phyloP scores from a whole-genome alignment of 148 eudicot genomes.

The Pouteria glomerata region DNA sequence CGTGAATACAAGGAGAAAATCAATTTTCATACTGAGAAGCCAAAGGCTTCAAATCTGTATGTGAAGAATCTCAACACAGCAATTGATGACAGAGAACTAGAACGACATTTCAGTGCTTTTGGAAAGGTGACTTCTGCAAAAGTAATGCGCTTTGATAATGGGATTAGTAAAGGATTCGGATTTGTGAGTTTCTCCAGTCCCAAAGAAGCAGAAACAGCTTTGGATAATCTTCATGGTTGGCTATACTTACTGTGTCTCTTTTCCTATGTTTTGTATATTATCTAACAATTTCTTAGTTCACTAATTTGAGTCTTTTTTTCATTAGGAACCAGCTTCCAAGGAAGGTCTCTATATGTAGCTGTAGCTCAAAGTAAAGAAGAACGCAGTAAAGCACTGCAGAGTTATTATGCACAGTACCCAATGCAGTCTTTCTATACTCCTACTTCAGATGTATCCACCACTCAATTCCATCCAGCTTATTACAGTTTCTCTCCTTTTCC shows the following conservation, averaged over 20 bases:
- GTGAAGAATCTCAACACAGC: slow-evolving; percentile 31
- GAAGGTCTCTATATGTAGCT: slow-evolving; percentile 25
- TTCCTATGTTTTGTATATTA: background rate
- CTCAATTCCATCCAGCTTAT: background rate
- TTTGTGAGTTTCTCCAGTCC: slow-evolving; percentile 41
- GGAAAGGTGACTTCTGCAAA: slow-evolving; percentile 37
- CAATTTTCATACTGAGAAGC: slow-evolving; percentile 1
- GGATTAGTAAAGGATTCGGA: slow-evolving; percentile 38
- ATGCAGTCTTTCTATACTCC: slow-evolving; percentile 1
- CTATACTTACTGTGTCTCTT: background rate
- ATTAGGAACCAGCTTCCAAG: slow-evolving; percentile 25
- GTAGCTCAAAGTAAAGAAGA: slow-evolving; percentile 26
- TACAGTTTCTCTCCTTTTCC: slow-evolving; percentile 13
- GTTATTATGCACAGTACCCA: background rate
- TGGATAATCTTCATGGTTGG: slow-evolving; percentile 25
- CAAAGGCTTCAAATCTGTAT: slow-evolving; percentile 27
- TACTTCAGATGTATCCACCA: background rate
- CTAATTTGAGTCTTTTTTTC: slow-evolving; percentile 2
- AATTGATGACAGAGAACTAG: slow-evolving; percentile 27
- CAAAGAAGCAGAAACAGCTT: slow-evolving; percentile 37
- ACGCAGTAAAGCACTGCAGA: slow-evolving; percentile 1
- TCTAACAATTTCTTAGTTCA: background rate
- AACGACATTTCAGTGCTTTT: slow-evolving; percentile 23
- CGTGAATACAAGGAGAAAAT: background rate
- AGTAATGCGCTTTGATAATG: slow-evolving; percentile 29